A percentile compares a stretch with the other conserved stretches of the same genome.
phyloP scores from a whole-genome alignment of 2,329 filamentous ascomycete genomes.

The Coleophoma cylindrospora region DNA sequence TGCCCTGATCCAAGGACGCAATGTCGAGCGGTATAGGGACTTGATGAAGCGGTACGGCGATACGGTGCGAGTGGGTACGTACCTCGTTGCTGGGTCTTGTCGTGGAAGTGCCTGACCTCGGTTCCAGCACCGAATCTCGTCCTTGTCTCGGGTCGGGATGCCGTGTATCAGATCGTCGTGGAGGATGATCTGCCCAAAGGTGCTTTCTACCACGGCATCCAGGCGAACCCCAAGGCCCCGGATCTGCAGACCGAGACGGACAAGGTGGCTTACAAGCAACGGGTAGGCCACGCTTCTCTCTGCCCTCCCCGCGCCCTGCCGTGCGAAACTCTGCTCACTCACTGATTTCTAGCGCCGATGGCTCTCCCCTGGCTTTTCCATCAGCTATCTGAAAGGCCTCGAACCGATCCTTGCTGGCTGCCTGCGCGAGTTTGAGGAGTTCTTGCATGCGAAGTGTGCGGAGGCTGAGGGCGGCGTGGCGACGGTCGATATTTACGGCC shows the following conservation, averaged over 20 bases:
- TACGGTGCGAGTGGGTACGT: too few species aligned
- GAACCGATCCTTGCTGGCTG: too few species aligned
- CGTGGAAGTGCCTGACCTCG: background rate
- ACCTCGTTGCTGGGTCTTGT: too few species aligned
- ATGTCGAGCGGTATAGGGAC: too few species aligned
- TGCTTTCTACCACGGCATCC: conserved; percentile 6
- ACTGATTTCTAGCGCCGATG: conserved; percentile 8
- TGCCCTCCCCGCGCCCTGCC: background rate
- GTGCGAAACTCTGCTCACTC: background rate
- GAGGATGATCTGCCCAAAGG: conserved; percentile 13
- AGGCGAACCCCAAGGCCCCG: conserved; percentile 1
- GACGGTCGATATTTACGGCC: conserved; percentile 5
- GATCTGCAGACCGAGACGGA: conserved; percentile 11
- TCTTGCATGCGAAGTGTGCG: too few species aligned
- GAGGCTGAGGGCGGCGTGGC: background rate
- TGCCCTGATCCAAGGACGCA: too few species aligned
- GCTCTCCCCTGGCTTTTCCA: conserved; percentile 13
- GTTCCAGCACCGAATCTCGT: conserved; percentile 9
- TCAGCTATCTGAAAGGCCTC: conserved; percentile 12
- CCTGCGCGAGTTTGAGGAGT: too few species aligned
- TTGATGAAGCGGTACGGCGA: too few species aligned
- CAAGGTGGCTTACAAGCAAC: conserved; percentile 10
- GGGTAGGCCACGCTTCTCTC: conserved; percentile 3
- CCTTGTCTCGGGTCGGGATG: conserved; percentile 8
- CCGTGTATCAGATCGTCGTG: conserved; percentile 11